Evolutionary conservation across 495 filamentous ascomycete species (phyloP), one percentile per base, ranked within the genome.

Genomic region (Trichoderma gamsii): DNA sequence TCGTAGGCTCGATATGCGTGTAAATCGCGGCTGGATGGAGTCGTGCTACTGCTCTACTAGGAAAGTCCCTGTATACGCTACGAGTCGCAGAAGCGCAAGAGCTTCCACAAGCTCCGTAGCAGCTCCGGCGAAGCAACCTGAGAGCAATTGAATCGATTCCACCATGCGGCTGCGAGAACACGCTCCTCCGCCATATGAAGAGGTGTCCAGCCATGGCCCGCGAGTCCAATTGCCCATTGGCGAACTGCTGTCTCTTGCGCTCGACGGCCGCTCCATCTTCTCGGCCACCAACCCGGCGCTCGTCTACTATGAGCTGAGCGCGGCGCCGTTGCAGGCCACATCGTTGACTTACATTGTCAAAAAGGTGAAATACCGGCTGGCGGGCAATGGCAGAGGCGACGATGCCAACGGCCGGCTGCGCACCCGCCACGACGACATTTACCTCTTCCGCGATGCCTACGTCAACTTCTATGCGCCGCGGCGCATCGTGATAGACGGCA

Each of bases 291-390:
- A 61, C 56, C 56, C 56, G 56, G 8, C 21, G 56, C 56, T 61
- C 9, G 56, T 61, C 23, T 61, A 61, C 56, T 61, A 61, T 9
- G 56, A 61, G 56, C 56, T 61, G 23, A 61, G 56, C 56, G 56
- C 56, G 1, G 56, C 56, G 8, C 56, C 56, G 1, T 21, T 61
- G 56, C 56, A 61, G 56, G 56, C 56, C 9, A 61, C 56, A 25
- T 61, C 56, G 25, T 25, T 61, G 23, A 61, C 27, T 11, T 61
- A 61, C 56, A 25, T 61, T 4, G 56, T 61, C 9, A 61, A 61
- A 61, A 61, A 61, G 56, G 56, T 61, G 25, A 61, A 61, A 7
- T 61, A 61, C 23, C 56, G 56, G 11, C 56, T 61, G 23, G 56
- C 56, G 15, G 56, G 23, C 15, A 8, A 61, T n/a, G 44, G 35